Evolutionary conservation across 768 basidiomycete genomes (phyloP), one percentile per base, ranked within the genome.

Genomic region (Tylopilus rubrobrunneus): DNA sequence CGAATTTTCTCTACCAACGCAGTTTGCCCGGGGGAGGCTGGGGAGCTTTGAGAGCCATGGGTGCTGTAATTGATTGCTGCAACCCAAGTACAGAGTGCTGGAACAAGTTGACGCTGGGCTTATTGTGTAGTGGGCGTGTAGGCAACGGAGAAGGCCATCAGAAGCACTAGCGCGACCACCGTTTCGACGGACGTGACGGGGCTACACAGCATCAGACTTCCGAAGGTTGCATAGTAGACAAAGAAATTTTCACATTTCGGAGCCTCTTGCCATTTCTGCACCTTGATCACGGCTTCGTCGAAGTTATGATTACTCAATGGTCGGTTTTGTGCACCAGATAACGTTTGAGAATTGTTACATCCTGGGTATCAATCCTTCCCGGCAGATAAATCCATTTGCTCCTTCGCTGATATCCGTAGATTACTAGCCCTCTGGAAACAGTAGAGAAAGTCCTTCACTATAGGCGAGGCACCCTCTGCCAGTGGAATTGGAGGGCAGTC

Each of bases 391-490:
- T 75, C 75, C 74, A 90, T 78, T 67, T 93, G 88, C 65, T 83
- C 86, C 63, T 87, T 80, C 2, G 92, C 85, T 1, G 90, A 88
- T 62, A 98, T 87, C 21, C 97, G 87, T 28, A 99, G 78, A 71
- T 98, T 96, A 58, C 85, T 85, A 65, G 98, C 96, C 72, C 98
- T 98, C 76, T 98, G 96, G 71, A 99, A 99, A 65, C 97, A 98
- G 55, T 97, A 93, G 62, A 91, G 89, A 12, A 98, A 99, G 70
- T 98, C 94, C 63, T 96, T 92, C 57, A 97, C 95, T 56, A 95
- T 89, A 0, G 94, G 91, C 9, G 91, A 93, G 1, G 92, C 91
- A 17, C 93, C 92, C 56, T 97, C 94, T 0, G n/a, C n/a, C n/a
- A n/a, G n/a, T n/a, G 97, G 97, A 63, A 99, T 92, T 5, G 92